These are phyloP conservation scores for Petrea volubilis DNA, from an alignment of 257 asterid species.

Conservation along the genomic window DNA sequence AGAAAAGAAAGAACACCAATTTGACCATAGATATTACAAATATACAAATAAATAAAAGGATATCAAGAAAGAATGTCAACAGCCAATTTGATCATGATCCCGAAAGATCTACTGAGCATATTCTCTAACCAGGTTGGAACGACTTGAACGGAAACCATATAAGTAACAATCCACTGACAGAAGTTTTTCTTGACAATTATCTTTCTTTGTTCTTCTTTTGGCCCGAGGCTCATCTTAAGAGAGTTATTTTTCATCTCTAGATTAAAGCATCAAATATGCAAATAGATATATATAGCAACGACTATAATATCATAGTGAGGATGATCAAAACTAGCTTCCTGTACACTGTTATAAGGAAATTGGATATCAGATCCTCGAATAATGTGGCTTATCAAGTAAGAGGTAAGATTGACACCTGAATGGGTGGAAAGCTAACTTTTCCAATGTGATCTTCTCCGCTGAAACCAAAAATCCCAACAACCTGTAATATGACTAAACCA, in stretches of 20 bases:
- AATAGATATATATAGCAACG: neutral
- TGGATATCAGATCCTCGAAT: slow-evolving; percentile 1
- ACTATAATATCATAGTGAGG: neutral
- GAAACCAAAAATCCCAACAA: slow-evolving; percentile 90
- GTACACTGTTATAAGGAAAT: neutral
- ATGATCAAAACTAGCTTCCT: neutral
- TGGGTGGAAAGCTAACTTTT: slow-evolving; percentile 86
- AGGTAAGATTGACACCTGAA: slow-evolving; percentile 61
- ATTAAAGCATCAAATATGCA: neutral
- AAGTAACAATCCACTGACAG: neutral
- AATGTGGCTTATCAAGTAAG: neutral
- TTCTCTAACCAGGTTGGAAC: neutral
- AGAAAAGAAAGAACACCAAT: slow-evolving; percentile 2
- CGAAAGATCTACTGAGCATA: neutral
- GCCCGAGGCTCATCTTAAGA: neutral
- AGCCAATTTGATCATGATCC: neutral
- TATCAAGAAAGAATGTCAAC: neutral
- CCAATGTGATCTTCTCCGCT: slow-evolving; percentile 97
- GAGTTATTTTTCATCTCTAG: too few relatives aligned
- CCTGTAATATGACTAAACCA: slow-evolving; percentile 44
- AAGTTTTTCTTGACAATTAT: neutral
- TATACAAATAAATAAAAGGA: neutral
- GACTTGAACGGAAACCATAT: neutral
- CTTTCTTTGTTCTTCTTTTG: neutral
- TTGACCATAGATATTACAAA: too few relatives aligned